Conservation (phyloP, 2,329 filamentous ascomycete genomes). For the Penicillium sp. region DNA sequence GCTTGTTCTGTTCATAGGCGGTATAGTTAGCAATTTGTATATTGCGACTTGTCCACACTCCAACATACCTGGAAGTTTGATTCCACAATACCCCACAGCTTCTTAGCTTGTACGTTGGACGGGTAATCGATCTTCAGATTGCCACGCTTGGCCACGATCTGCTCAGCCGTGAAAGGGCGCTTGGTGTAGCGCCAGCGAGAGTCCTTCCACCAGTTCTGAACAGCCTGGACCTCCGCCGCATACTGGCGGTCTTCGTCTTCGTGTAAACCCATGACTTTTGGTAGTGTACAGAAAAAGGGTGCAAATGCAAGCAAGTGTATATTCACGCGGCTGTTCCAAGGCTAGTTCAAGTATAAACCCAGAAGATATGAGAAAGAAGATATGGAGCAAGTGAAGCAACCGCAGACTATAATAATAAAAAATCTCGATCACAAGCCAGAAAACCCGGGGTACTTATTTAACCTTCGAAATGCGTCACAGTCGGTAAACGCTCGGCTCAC, state of each 20-base stretch:
- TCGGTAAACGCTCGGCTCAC: constrained; percentile 46
- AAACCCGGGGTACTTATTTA: constrained; percentile 34
- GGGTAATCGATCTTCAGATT: constrained; percentile 89
- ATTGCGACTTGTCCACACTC: not conserved
- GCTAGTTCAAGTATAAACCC: constrained; percentile 6
- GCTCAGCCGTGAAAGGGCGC: constrained; percentile 90
- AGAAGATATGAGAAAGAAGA: constrained; percentile 8
- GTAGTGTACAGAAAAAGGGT: constrained; percentile 15
- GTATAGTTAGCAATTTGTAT: constrained; percentile 15
- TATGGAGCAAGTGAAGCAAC: constrained; percentile 5
- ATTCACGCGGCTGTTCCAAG: constrained; percentile 11
- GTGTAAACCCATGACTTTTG: constrained; percentile 42
- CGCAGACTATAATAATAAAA: constrained; percentile 7
- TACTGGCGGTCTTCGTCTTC: constrained; percentile 75
- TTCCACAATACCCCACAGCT: constrained; percentile 91
- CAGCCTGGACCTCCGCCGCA: constrained; percentile 78
- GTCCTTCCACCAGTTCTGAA: constrained; percentile 94
- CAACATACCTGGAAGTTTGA: constrained; percentile 72
- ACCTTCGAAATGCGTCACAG: constrained; percentile 32
- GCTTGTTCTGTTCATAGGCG: constrained; percentile 61
- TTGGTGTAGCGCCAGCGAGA: constrained; percentile 91
- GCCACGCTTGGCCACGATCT: constrained; percentile 94
- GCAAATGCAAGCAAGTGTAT: constrained; percentile 11
- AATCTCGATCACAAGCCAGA: constrained; percentile 32
- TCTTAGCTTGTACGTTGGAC: constrained; percentile 86